Evolutionary conservation across 495 filamentous ascomycete species (phyloP), one percentile per base, ranked within the genome.

Genomic region (Annulohypoxylon nitens): DNA sequence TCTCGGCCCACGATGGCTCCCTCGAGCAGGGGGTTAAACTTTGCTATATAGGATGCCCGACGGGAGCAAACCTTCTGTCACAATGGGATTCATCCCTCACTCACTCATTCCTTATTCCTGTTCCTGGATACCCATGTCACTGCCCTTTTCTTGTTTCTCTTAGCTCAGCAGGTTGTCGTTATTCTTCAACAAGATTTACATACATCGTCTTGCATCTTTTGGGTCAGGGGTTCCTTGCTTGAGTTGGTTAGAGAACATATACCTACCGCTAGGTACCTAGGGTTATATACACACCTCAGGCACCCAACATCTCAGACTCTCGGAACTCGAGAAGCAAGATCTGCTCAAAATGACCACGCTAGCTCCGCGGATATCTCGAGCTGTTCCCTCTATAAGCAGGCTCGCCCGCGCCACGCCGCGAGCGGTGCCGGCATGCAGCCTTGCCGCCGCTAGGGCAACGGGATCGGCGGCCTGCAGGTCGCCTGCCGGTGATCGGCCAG

Each of bases 321-420:
- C 26, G 12, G 39, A 14, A 36, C 25, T 25, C 33, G 9, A 57
- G 16, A 63, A 41, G 12, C 25, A n/a, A 43, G 9, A 43, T 20
- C 16, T n/a, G 47, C 10, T 70, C 72, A 69, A 67, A 65, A 79
- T 79, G 75, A 30, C 75, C 58, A 53, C 64, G 18, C 58, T 74
- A 18, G 59, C 69, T 16, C 68, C 70, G 10, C 74, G 50, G 62
- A 64, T 61, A n/a, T 71, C 63, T 60, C 69, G 77, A 64, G 73
- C 41, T 58, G 61, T 59, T 43, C 59, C 70, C 41, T 74, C 70
- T 9, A 16, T 77, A 26, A 65, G 64, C 34, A 73, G 67, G 48
- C 65, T 79, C 10, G 61, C 72, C 39, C 64, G 67, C 25, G 58
- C 61, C 11, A 62, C 75, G 7, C 64, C 71, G 3, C 73, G 64